phyloP scores from a whole-genome alignment of 2,329 filamentous ascomycete species.

The Didymella exigua region DNA sequence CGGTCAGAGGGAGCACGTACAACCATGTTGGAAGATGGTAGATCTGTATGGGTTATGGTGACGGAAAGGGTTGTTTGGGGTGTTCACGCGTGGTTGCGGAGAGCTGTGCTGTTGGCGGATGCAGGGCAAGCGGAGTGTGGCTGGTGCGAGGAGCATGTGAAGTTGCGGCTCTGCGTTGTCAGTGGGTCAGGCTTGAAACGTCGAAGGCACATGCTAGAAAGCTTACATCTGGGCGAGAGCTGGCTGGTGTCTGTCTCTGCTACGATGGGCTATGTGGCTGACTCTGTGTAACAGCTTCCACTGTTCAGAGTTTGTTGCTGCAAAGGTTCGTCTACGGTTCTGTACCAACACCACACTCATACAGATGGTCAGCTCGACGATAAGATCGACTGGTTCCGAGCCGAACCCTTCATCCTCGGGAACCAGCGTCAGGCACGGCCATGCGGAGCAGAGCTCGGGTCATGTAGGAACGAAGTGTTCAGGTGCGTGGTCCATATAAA shows the following conservation, averaged over 20 bases:
- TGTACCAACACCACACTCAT: too few relatives aligned
- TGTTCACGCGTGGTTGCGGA: slow-evolving; percentile 2
- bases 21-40: slow-evolving; percentile 39
- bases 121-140: slow-evolving; percentile 30
- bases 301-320: too few relatives aligned
- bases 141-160: slow-evolving; percentile 31
- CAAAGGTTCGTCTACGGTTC: background rate
- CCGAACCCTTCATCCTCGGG: slow-evolving; percentile 28
- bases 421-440: slow-evolving; percentile 24
- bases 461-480: slow-evolving; percentile 29
- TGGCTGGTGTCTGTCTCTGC: background rate
- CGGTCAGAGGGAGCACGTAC: slow-evolving; percentile 33
- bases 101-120: slow-evolving; percentile 21
- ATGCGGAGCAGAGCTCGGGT: slow-evolving; percentile 33
- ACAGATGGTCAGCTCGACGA: background rate
- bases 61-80: background rate
- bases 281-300: slow-evolving; percentile 4
- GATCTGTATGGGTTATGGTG: background rate
- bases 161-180: slow-evolving; percentile 30
- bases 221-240: background rate
- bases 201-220: slow-evolving; percentile 5
- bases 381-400: background rate
- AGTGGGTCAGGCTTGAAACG: slow-evolving; percentile 16
- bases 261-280: background rate
- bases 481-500: slow-evolving; percentile 31